Evolutionary conservation across 2,329 filamentous ascomycete genomes (phyloP), one percentile per base, ranked within the genome.

Genomic region (Aureobasidium mangrovei): DNA sequence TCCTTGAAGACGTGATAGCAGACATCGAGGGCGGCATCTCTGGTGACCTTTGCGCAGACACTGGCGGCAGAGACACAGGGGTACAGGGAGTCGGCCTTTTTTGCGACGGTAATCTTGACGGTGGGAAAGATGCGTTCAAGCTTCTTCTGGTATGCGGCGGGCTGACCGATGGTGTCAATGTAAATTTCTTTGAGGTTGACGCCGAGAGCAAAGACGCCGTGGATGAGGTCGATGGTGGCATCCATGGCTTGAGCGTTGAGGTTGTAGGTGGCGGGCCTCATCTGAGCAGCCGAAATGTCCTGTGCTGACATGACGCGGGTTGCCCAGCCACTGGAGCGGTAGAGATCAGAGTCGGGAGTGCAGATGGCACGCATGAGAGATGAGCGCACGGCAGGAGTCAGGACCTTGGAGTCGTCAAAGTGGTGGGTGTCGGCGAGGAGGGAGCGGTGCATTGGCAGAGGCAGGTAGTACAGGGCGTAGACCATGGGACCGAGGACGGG

Each of bases 221-320:
- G 77, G 64, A 97, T 91, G 51, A 98, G 76, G 38, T 81, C 80
- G 27, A 95, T 82, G 0, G 91, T 97, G 3, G 91, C 88, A 69
- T 95, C 91, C 82, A 93, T 86, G 18, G 91, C 91, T 70, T 98
- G 93, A 4, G 90, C 89, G 67, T 98, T 98, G 60, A 98, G 81
- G 68, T 98, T 98, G 73, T 96, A 94, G 3, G 75, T 74, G 6
- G 71, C 65, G 2, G 83, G 79, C 7, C 79, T 77, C 63, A 93
- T 75, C 88, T 94, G 94, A 63, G 81, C 80, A 6, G 88, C 80
- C 39, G 78, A 81, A 63, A 95, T 95, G 71, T 91, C 87, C 42
- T 85, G 81, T 7, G 93, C 90, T 0, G 88, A 95, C 59, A 97
- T 81, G 18, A 85, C 77, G 26, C 84, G 79, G 5, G 87, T 83